Base-by-base conservation (phyloP, 2,329 filamentous ascomycete genomes). In the Penicillium sp. region DNA sequence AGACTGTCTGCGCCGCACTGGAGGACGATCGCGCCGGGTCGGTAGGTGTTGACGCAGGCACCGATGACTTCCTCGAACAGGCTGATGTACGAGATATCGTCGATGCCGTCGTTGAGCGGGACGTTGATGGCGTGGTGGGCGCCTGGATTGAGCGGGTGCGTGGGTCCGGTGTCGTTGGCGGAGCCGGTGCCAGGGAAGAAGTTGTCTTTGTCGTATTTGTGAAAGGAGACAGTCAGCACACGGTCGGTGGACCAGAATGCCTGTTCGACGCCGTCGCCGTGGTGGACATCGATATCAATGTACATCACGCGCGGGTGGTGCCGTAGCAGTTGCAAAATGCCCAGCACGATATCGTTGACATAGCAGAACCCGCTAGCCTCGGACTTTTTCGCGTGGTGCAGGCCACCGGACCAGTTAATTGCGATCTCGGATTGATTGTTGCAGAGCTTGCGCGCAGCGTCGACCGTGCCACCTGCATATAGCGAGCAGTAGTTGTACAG, bases 361-460 rank as follows among this genome's bases (percentile, higher is more conserved):
- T 98, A 98, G 74, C 93, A 98, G 70, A 98, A 98, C 0, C 93
- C 93, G 11, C 86, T 91, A 0, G 93, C 91, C 70, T 95, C 89
- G 43, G 85, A 82, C 65, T 91, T 93, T 70, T 97, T 96, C 37
- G 93, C 93, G 64, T 98, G 93, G 69, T 98, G 93, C 24, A 98
- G 79, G 9, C 93, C 93, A 28, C 93, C 93, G 14, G 89, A 93
- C 93, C 93, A 98, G 61, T 95, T 94, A 63, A 98, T 89, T 45
- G 93, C 93, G 64, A 98, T 96, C 63, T 97, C 88, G 24, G 89
- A 89, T 70, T 95, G 87, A 39, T 84, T 78, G 61, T 87, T 86
- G 64, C 85, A 86, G 29, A 98, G 82, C 65, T 95, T 95, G 50
- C 88, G 82, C 11, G 93, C 90, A 13, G 91, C 93, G 64, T 95